These are phyloP conservation scores for Vitis riparia DNA, from an alignment of 164 flowering plant genomes.

Conservation along the genomic window DNA sequence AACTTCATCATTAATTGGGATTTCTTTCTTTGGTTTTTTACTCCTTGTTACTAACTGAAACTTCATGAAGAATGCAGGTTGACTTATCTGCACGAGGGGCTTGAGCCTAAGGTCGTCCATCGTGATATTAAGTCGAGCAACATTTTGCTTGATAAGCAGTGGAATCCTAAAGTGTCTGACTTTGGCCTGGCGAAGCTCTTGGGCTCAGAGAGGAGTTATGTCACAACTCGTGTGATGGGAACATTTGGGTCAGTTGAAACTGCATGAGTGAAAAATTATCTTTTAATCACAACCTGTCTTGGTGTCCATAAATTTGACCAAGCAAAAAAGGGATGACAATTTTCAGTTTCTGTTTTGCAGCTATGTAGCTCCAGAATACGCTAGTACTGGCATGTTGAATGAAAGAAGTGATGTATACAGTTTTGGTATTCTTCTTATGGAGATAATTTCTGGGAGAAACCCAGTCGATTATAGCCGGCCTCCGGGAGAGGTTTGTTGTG, in stretches of 20 bases:
- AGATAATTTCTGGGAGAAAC: conserved; percentile 79
- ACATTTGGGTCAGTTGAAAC: conserved; percentile 69
- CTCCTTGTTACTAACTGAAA: background rate
- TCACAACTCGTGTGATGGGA: conserved; percentile 94
- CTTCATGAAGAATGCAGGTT: conserved; percentile 33
- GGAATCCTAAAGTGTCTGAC: conserved; percentile 87
- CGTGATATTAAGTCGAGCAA: conserved; percentile 90
- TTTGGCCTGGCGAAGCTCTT: conserved; percentile 89
- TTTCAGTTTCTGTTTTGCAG: conserved; percentile 35
- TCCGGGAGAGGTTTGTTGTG: conserved; percentile 65
- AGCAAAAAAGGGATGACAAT: background rate
- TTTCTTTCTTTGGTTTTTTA: background rate
- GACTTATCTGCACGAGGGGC: conserved; percentile 85
- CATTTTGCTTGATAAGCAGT: conserved; percentile 75
- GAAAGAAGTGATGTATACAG: conserved; percentile 88
- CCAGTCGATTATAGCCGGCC: conserved; percentile 90
- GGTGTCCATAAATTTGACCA: background rate
- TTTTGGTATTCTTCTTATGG: conserved; percentile 90
- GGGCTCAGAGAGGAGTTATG: conserved; percentile 76
- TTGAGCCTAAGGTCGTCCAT: conserved; percentile 91
- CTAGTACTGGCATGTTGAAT: conserved; percentile 88
- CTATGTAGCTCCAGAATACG: conserved; percentile 93
- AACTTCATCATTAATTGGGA: background rate
- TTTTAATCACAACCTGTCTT: background rate
- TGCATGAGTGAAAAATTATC: background rate